Evolutionary conservation across 257 asterid genomes (phyloP), one percentile per base, ranked within the genome.

Genomic region (Solanum tarapatanum): DNA sequence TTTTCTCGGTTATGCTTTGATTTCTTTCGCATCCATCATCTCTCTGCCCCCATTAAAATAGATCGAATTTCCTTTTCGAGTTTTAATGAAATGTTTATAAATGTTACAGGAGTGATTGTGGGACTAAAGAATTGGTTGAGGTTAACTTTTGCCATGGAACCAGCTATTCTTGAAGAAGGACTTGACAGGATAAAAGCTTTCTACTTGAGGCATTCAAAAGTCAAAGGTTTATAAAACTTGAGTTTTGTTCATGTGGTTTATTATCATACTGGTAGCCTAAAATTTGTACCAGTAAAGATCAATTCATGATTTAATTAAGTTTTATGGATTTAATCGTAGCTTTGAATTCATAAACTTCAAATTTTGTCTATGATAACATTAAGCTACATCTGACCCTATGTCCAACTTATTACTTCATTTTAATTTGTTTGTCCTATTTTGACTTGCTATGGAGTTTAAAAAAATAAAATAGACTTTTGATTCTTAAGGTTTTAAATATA

Each of bases 91-190:
- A 80, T 21, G 23, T 45, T 70, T 28, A 21, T 83, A 36, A 28
- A 80, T 39, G 26, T 80, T 28, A 36, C 90, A 95, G 98, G 98
- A 30, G 66, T 91, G 70, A 77, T 88, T 19, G 76, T 94, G 93
- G 98, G 98, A 62, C 79, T 95, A 37, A 93, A 88, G 90, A 89
- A 94, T 88, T 93, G 98, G 98, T 17, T 93, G 89, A 91, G 98
- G 4, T 62, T 94, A 30, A 90, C 93, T 33, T 95, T 91, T 69
- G 93, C 97, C 0, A 93, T 90, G 8, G 95, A 93, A 88, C 89
- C 89, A 70, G 86, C 93, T 21, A 43, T 80, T 82, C 94, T 95
- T 23, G 79, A 73, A 87, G 95, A 92, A 37, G 97, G 94, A 26
- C 92, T 95, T 9, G 89, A 87, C 62, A 95, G 98, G 87, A 90